Evolutionary conservation across 441 rosid species (phyloP), one percentile per base, ranked within the genome.

Genomic region (Daphne laureola): DNA sequence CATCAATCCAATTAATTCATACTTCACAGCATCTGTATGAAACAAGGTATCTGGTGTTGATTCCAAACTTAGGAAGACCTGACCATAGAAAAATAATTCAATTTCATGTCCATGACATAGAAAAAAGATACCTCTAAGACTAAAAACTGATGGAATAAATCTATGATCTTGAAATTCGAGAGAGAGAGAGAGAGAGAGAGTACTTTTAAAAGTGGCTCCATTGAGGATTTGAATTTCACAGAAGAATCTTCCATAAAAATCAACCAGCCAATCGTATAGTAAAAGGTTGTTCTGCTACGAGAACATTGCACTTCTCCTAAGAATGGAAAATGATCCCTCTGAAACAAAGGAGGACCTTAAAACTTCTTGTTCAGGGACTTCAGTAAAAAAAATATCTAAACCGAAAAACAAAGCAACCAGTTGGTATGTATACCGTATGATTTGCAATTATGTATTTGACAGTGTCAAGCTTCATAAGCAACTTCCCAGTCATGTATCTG

Each of bases 401-500:
- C 16, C 4, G 55, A 6, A 5, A 42, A 65, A 63, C 36, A 64
- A 42, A 53, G 3, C 23, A 46, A 67, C 50, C 51, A 68, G 55
- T 16, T 50, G 52, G 67, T 58, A 79, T 87, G 68, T 58, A 79
- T 87, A 95, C 99, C 61, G 95, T 84, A 69, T 95, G 98, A 80
- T 91, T 89, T 61, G 94, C 85, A 49, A 91, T 75, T 56, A 95
- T 83, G 70, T 91, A 91, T 73, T 86, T 85, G 68, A 91, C 74
- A 17, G 91, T 76, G 49, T 95, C 98, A 84, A 91, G 70, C 82
- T 89, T 91, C 71, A 87, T 69, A 63, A 95, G 99, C 72, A 95
- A 75, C 76, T 87, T 95, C 62, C 99, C 99, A 54, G 97, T 89
- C 99, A 91, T 95, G 67, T 88, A 95, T 64, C 99, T 95, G 82